Percentiles rank a stretch among this genome's conserved stretches.
Conservation (phyloP, 371 early-diverging fungal genomes). For the Rhizomucor pusillus region DNA sequence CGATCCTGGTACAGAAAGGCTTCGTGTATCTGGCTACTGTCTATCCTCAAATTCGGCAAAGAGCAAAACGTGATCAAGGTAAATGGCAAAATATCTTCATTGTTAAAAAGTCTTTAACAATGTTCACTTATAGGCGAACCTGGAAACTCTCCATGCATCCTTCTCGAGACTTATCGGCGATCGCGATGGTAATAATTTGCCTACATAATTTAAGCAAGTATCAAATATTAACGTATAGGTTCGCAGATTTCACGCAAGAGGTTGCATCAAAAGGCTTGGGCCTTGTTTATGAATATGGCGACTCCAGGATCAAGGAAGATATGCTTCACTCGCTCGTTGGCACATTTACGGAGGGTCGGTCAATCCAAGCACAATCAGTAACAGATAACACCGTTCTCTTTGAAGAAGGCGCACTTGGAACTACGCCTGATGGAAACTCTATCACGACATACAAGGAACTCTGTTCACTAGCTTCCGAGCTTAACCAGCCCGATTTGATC, state of each 20-base stretch:
- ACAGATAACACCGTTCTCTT: constrained; percentile 79
- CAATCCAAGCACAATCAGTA: constrained; percentile 65
- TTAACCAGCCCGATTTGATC: constrained; percentile 93
- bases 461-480: constrained; percentile 84
- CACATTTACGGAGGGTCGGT: constrained; percentile 58
- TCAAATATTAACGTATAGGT: not conserved
- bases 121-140: constrained; percentile 25
- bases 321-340: constrained; percentile 61
- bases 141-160: constrained; percentile 61
- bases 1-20: constrained; percentile 73
- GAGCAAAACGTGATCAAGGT: constrained; percentile 47
- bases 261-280: constrained; percentile 88
- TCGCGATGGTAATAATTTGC: constrained; percentile 64
- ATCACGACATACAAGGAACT: constrained; percentile 85
- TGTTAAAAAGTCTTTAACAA: not conserved
- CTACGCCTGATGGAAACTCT: constrained; percentile 78
- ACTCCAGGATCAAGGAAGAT: constrained; percentile 64
- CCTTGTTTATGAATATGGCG: constrained; percentile 83
- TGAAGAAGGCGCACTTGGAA: constrained; percentile 67
- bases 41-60: constrained; percentile 78
- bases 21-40: constrained; percentile 83
- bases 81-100: not conserved
- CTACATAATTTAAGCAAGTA: not conserved
- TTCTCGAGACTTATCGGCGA: constrained; percentile 79
- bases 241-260: constrained; percentile 69